These are phyloP conservation scores for Acidiella bohemica DNA, from an alignment of 495 filamentous ascomycete genomes.

Conservation along the genomic window DNA sequence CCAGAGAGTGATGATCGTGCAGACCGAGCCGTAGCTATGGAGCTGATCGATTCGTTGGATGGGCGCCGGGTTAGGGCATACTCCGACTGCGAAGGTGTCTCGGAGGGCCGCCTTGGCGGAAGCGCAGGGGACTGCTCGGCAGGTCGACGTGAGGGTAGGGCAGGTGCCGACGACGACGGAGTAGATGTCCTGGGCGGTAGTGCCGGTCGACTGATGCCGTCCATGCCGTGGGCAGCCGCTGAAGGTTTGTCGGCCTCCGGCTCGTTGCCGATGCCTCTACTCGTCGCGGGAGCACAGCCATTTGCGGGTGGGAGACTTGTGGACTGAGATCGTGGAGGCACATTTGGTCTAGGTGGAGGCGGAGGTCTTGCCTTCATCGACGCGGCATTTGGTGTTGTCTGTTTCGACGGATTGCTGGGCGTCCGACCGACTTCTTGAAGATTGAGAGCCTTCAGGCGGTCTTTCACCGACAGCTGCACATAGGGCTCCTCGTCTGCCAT, in stretches of 20 bases:
- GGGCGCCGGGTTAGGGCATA: constrained; percentile 17
- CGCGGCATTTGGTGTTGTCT: constrained; percentile 3
- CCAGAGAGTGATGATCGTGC: constrained; percentile 21
- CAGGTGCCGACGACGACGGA: constrained; percentile 24
- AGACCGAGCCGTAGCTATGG: constrained; percentile 24
- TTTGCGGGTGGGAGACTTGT: constrained; percentile 35
- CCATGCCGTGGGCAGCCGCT: constrained; percentile 19
- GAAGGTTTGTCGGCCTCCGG: constrained; percentile 15
- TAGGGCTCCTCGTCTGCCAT: constrained; percentile 8
- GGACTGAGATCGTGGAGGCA: constrained; percentile 27
- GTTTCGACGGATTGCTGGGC: constrained; percentile 23
- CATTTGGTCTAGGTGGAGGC: constrained; percentile 25
- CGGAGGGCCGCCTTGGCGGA: constrained; percentile 31
- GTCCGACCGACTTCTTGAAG: constrained; percentile 38
- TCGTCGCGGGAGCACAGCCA: constrained; percentile 25
- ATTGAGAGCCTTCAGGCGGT: constrained; percentile 42
- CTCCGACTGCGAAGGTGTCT: constrained; percentile 23
- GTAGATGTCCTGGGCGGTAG: constrained; percentile 36
- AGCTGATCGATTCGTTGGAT: constrained; percentile 27
- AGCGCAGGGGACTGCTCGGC: constrained; percentile 34
- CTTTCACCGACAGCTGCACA: constrained; percentile 2
- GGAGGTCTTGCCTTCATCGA: constrained; percentile 22
- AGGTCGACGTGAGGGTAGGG: constrained; percentile 37
- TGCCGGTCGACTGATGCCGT: constrained; percentile 25
- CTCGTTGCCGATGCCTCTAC: constrained; percentile 34